Evolutionary conservation across 228 moss, liverwort and hornwort genomes (phyloP).

Genomic region (Sphagnum fallax): DNA sequence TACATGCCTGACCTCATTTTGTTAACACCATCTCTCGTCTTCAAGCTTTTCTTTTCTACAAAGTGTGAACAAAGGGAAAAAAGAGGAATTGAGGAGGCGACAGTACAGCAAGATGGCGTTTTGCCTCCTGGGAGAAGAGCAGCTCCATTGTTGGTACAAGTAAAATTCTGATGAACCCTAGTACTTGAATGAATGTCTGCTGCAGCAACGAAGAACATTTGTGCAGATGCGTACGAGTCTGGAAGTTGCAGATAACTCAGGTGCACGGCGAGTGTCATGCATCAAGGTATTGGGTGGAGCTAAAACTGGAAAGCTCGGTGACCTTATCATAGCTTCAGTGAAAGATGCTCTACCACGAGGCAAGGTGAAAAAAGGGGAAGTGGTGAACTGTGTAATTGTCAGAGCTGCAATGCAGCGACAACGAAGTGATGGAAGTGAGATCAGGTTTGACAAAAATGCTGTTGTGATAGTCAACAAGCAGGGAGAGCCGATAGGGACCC

Average conservation of each 20-base stretch:
- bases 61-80: neutral
- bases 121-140: neutral
- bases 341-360: constrained; percentile 89
- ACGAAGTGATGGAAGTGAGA: constrained; percentile 87
- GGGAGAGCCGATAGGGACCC: constrained; percentile 85
- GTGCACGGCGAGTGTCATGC: constrained; percentile 78
- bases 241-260: constrained; percentile 90
- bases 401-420: constrained; percentile 75
- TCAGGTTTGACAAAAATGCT: constrained; percentile 80
- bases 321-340: constrained; percentile 88
- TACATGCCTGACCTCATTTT: neutral
- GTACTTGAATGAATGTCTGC: neutral
- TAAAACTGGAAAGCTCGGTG: constrained; percentile 78
- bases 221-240: constrained; percentile 63
- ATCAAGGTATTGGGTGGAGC: constrained; percentile 85
- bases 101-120: neutral
- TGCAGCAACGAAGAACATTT: constrained; percentile 43
- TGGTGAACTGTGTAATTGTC: constrained; percentile 88
- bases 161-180: neutral
- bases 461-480: constrained; percentile 89
- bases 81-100: neutral
- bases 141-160: too few species aligned
- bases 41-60: neutral
- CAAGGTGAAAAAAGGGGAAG: constrained; percentile 95
- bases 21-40: neutral